phyloP scores from a whole-genome alignment of 202 grass and related monocot species.

The Musa balbisiana region DNA sequence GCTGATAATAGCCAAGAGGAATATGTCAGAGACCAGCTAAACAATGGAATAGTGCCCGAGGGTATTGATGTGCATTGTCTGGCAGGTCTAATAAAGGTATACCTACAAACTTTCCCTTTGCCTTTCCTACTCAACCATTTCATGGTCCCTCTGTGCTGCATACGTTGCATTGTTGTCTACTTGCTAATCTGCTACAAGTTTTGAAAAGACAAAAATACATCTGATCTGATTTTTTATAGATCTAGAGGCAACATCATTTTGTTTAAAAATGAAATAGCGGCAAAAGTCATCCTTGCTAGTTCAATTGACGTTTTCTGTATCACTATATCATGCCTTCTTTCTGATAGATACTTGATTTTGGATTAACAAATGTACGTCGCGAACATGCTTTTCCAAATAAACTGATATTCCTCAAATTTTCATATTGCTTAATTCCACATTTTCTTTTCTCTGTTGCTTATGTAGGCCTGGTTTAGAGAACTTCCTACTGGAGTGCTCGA shows the following conservation, averaged over 20 bases:
- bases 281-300: background rate
- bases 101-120: background rate
- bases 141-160: background rate
- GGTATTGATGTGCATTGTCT: constrained; percentile 94
- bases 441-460: constrained; percentile 17
- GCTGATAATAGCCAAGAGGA: constrained; percentile 86
- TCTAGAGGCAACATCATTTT: background rate
- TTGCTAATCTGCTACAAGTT: background rate
- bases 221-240: background rate
- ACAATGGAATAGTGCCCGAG: constrained; percentile 67
- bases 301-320: background rate
- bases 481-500: constrained; percentile 71
- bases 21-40: constrained; percentile 80
- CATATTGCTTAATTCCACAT: too few species aligned
- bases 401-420: background rate
- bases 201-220: background rate
- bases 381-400: background rate
- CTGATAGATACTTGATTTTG: background rate
- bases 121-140: background rate
- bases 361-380: background rate
- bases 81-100: constrained; percentile 86
- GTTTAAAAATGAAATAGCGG: background rate
- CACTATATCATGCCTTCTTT: background rate
- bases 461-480: constrained; percentile 92
- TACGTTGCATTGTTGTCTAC: background rate